These are phyloP conservation scores for Saccharata proteae DNA, from an alignment of 2,329 filamentous ascomycete species.

Conservation along the genomic window DNA sequence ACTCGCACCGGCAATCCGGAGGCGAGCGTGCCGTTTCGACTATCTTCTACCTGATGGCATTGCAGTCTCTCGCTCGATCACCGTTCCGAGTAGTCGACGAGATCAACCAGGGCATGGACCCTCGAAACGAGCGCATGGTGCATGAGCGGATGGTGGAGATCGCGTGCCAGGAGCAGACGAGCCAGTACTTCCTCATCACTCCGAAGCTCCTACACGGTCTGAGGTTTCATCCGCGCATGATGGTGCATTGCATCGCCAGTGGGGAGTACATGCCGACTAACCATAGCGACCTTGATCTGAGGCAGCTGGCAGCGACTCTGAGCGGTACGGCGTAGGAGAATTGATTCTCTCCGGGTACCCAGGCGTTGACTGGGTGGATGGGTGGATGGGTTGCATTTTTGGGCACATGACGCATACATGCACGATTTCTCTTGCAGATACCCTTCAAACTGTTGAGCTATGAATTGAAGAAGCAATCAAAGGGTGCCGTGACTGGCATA, in stretches of 20 bases:
- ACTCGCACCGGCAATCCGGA: slow-evolving; percentile 88
- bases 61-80: slow-evolving; percentile 84
- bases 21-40: slow-evolving; percentile 94
- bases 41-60: slow-evolving; percentile 97
- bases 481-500: no score
- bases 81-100: slow-evolving; percentile 98
- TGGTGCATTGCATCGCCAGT: slow-evolving; percentile 82
- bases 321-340: slow-evolving; percentile 18
- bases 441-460: no score
- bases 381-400: no score
- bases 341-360: background rate
- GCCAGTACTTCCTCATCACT: slow-evolving; percentile 91
- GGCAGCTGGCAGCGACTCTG: slow-evolving; percentile 22
- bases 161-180: slow-evolving; percentile 66
- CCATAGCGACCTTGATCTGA: slow-evolving; percentile 31
- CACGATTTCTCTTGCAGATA: no score
- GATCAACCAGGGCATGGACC: slow-evolving; percentile 99
- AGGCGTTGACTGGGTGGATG: slow-evolving; percentile 1
- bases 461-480: no score
- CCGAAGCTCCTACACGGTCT: slow-evolving; percentile 83
- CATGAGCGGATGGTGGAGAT: slow-evolving; percentile 98
- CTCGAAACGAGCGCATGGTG: slow-evolving; percentile 94
- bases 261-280: slow-evolving; percentile 51
- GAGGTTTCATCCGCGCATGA: slow-evolving; percentile 83
- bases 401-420: no score